A percentile compares a stretch with the other conserved stretches of the same genome.
These are phyloP conservation scores for Rhodomyrtus tomentosa DNA, from an alignment of 345 rosid genomes.

Conservation along the genomic window DNA sequence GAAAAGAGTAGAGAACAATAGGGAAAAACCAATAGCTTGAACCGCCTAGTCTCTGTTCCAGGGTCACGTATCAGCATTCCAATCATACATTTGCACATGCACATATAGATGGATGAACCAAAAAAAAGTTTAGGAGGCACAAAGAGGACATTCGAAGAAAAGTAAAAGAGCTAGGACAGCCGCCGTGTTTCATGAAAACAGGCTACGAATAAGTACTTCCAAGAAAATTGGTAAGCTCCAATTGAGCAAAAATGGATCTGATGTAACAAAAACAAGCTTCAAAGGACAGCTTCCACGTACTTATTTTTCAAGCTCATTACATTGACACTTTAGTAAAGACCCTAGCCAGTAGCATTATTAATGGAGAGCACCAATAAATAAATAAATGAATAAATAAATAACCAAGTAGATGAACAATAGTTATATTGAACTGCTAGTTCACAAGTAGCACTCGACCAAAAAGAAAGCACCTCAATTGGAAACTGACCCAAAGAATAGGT, in stretches of 20 bases:
- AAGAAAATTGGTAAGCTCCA: not conserved
- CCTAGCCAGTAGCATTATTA: not conserved
- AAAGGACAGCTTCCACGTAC: not conserved
- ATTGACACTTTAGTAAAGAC: not conserved
- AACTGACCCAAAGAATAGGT: not conserved
- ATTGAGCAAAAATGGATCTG: not conserved
- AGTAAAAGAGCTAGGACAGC: not conserved
- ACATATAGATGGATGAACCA: not conserved
- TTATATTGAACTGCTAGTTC: not conserved
- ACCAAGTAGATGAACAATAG: not conserved
- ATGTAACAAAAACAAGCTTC: not conserved
- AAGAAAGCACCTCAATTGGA: not conserved
- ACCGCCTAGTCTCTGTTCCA: not conserved
- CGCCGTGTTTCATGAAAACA: not conserved
- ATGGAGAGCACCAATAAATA: not conserved
- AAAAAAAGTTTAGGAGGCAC: not conserved
- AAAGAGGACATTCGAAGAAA: not conserved
- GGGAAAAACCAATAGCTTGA: not conserved
- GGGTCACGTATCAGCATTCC: not conserved
- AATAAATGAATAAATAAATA: too few species aligned
- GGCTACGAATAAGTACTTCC: not conserved
- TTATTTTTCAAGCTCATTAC: not conserved
- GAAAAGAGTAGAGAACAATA: not conserved
- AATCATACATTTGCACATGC: not conserved
- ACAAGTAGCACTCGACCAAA: not conserved